Conservation (phyloP, 768 basidiomycete genomes). For the Suillus subluteus region DNA sequence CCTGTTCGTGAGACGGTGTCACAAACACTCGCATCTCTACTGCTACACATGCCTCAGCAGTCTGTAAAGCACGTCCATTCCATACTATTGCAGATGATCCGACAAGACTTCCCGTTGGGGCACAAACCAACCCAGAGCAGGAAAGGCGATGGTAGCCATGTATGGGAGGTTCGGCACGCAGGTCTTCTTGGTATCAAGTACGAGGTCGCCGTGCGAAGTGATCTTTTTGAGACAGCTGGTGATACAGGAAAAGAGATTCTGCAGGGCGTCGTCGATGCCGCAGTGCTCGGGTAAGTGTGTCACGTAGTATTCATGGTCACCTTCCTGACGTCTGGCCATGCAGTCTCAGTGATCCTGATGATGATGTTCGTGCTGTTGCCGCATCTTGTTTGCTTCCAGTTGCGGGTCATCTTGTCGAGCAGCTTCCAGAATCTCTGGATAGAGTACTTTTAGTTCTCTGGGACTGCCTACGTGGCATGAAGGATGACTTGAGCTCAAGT, state of each 20-base stretch:
- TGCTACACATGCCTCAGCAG: constrained; percentile 85
- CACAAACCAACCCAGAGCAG: constrained; percentile 36
- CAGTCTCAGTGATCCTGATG: constrained; percentile 88
- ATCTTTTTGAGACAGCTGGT: constrained; percentile 61
- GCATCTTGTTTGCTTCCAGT: constrained; percentile 91
- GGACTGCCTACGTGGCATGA: constrained; percentile 89
- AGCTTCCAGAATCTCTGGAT: constrained; percentile 71
- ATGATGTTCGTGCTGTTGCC: constrained; percentile 95
- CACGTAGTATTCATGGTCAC: not conserved
- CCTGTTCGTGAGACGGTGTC: constrained; percentile 97
- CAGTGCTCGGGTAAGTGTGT: constrained; percentile 78
- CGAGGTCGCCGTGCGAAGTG: constrained; percentile 91
- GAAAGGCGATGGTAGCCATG: constrained; percentile 53
- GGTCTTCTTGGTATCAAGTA: constrained; percentile 97
- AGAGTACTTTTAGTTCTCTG: constrained; percentile 84
- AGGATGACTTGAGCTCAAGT: constrained; percentile 95
- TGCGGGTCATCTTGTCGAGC: constrained; percentile 76
- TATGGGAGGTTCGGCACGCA: constrained; percentile 99
- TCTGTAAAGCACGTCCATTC: constrained; percentile 81
- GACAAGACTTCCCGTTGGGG: constrained; percentile 73
- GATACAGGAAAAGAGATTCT: constrained; percentile 61
- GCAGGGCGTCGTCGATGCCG: constrained; percentile 85
- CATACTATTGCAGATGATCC: constrained; percentile 90
- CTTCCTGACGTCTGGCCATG: constrained; percentile 16
- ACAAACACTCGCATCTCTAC: constrained; percentile 88